These are phyloP conservation scores for Verticillium nubilum DNA, from an alignment of 2,329 filamentous ascomycete species.

Conservation along the genomic window DNA sequence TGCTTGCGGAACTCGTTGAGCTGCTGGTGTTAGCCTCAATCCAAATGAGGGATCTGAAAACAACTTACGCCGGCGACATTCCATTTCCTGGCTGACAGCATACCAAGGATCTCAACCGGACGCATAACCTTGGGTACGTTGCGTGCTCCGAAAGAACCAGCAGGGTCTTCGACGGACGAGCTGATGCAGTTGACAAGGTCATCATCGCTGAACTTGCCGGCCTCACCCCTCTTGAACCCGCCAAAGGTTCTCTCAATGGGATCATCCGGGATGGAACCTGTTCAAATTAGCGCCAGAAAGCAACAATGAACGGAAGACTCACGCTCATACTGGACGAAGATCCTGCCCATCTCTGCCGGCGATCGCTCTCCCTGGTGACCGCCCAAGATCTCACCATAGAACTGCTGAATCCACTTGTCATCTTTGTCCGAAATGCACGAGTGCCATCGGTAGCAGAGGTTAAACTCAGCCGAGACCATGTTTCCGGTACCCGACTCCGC, in stretches of 20 bases:
- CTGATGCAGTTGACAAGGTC: constrained; percentile 67
- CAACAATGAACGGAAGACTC: neutral
- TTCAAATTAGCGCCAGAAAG: neutral
- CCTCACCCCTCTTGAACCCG: constrained; percentile 54
- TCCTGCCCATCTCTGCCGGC: constrained; percentile 54
- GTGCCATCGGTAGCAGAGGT: constrained; percentile 84
- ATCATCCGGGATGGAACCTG: constrained; percentile 51
- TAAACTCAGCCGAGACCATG: constrained; percentile 83
- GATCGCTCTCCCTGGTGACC: constrained; percentile 51
- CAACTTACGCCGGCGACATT: constrained; percentile 53
- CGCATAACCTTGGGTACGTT: constrained; percentile 71
- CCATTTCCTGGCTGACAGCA: constrained; percentile 72
- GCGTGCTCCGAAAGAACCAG: constrained; percentile 66
- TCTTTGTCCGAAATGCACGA: constrained; percentile 70
- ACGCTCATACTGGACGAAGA: constrained; percentile 57
- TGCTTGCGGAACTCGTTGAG: constrained; percentile 61
- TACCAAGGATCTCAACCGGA: constrained; percentile 74
- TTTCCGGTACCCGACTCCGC: constrained; percentile 73
- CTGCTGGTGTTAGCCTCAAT: neutral
- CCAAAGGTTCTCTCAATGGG: constrained; percentile 65
- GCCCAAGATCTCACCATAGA: constrained; percentile 57
- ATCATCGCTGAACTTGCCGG: constrained; percentile 70
- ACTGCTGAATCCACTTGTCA: constrained; percentile 72
- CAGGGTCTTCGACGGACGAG: constrained; percentile 69
- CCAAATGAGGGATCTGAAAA: neutral